phyloP scores from a whole-genome alignment of 1,284 basidiomycete genomes.

The Papiliotrema fonsecae region DNA sequence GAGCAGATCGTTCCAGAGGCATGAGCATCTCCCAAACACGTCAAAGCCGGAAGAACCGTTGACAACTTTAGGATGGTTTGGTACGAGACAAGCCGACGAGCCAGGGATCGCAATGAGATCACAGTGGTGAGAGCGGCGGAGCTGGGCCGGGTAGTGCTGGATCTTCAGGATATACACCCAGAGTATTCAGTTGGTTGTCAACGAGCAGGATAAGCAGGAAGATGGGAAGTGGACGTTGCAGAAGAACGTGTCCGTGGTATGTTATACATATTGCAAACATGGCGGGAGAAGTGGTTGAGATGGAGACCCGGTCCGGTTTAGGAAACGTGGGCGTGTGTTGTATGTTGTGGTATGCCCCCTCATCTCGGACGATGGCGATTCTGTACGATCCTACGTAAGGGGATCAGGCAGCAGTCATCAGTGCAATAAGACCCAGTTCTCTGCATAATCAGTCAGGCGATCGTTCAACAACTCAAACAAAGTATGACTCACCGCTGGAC shows the following conservation, averaged over 20 bases:
- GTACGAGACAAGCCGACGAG: no score
- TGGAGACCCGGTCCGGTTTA: background rate
- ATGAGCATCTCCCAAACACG: no score
- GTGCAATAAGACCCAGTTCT: slow-evolving; percentile 73
- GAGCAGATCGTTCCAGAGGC: no score
- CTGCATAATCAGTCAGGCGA: slow-evolving; percentile 47
- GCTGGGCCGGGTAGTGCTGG: no score
- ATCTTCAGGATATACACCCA: no score
- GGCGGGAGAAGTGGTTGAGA: background rate
- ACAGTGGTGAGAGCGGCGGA: no score
- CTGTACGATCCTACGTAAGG: background rate
- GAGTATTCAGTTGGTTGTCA: no score
- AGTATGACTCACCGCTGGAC: slow-evolving; percentile 64
- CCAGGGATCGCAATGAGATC: no score
- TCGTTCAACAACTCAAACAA: background rate
- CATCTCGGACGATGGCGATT: background rate
- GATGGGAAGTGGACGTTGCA: no score
- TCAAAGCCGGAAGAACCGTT: no score
- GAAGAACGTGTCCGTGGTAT: background rate
- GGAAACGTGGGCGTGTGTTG: background rate
- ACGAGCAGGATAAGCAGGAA: no score
- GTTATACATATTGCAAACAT: background rate
- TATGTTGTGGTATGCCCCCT: background rate
- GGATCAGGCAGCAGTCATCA: slow-evolving; percentile 54
- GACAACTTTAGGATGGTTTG: no score